phyloP scores from a whole-genome alignment of 2,329 filamentous ascomycete species.

The Diplodia sapinea region DNA sequence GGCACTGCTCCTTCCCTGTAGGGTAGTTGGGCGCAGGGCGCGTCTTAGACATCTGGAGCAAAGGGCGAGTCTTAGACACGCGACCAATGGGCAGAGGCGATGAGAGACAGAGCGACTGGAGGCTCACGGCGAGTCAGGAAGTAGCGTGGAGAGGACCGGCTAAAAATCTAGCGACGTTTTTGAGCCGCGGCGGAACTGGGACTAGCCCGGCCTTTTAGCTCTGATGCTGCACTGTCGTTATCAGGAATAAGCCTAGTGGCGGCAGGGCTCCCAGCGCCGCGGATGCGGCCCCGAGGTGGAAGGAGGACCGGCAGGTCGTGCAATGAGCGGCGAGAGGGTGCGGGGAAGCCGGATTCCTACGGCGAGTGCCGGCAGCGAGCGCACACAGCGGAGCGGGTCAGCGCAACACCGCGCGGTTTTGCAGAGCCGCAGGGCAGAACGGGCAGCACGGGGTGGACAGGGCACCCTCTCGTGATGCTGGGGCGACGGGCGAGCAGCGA shows the following conservation, averaged over 20 bases:
- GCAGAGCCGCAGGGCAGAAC: constrained; percentile 18
- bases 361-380: constrained; percentile 1
- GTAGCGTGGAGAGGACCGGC: not conserved
- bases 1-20: constrained; percentile 1
- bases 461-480: constrained; percentile 29
- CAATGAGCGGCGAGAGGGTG: not conserved
- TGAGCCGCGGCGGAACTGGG: not conserved
- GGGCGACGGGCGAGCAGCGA: constrained; percentile 15
- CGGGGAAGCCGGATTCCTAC: constrained; percentile 14
- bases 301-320: not conserved
- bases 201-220: not conserved
- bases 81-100: too few species aligned
- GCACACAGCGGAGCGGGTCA: not conserved
- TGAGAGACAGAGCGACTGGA: too few species aligned
- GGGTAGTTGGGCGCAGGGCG: not conserved
- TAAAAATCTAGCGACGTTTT: not conserved
- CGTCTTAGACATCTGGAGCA: not conserved
- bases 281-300: not conserved
- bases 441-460: not conserved
- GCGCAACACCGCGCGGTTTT: constrained; percentile 4
- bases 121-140: too few species aligned
- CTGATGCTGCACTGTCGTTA: not conserved
- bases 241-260: not conserved
- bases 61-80: not conserved
- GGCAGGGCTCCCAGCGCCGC: not conserved